Evolutionary conservation across 768 basidiomycete species (phyloP).

Genomic region (Hypholoma fasciculare): DNA sequence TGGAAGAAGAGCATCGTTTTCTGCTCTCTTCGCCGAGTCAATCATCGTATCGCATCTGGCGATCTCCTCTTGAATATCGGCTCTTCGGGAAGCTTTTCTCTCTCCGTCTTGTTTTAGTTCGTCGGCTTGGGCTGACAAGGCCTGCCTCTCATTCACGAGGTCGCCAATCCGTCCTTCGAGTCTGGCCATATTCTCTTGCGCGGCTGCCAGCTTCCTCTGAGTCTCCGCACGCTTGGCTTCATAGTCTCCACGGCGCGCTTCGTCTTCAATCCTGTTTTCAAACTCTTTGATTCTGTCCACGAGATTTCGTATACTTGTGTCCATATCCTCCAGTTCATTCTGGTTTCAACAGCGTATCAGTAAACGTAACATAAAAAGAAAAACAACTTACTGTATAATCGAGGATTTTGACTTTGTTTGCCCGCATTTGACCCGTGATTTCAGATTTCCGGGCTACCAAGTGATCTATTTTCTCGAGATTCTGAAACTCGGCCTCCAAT

Average conservation of each 20-base stretch:
- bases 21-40: conserved; percentile 43
- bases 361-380: not conserved
- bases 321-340: conserved; percentile 48
- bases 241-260: conserved; percentile 22
- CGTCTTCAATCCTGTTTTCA: conserved; percentile 33
- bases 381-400: conserved; percentile 41
- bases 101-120: conserved; percentile 34
- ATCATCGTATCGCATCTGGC: conserved; percentile 50
- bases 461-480: conserved; percentile 32
- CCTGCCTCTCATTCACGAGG: conserved; percentile 32
- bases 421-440: conserved; percentile 46
- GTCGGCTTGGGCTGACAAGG: conserved; percentile 27
- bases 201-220: conserved; percentile 47
- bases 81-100: conserved; percentile 30
- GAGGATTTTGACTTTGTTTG: conserved; percentile 42
- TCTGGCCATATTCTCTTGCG: conserved; percentile 35
- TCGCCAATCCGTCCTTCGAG: conserved; percentile 35
- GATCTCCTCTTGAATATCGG: conserved; percentile 40
- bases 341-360: not conserved
- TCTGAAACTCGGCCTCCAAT: conserved; percentile 28
- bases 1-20: conserved; percentile 57
- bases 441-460: conserved; percentile 39
- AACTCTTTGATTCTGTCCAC: conserved; percentile 50
- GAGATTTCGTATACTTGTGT: conserved; percentile 44
- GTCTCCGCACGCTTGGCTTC: conserved; percentile 64